These are phyloP conservation scores for Tilletia indica DNA, from an alignment of 1,284 basidiomycete genomes.

Conservation along the genomic window DNA sequence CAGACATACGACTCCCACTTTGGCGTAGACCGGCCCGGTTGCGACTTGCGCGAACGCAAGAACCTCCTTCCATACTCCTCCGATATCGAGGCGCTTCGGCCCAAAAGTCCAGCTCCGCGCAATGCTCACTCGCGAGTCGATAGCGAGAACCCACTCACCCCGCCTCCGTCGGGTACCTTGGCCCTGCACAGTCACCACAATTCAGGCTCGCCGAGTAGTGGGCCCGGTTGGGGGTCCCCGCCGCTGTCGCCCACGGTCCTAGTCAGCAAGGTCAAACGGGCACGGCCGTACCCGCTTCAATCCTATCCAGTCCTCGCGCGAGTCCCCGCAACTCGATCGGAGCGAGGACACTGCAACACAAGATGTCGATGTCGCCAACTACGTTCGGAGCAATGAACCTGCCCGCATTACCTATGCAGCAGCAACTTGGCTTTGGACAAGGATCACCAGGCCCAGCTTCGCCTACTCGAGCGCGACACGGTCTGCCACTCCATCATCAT, in stretches of 20 bases:
- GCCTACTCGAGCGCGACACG: background rate
- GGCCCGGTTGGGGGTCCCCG: background rate
- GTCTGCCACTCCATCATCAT: background rate
- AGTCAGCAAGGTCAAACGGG: background rate
- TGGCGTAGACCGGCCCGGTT: conserved; percentile 42
- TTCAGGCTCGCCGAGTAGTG: background rate
- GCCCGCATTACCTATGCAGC: background rate
- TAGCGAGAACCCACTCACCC: background rate
- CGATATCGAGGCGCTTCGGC: conserved; percentile 43
- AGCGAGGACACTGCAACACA: background rate
- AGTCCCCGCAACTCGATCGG: background rate
- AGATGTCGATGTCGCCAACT: conserved; percentile 5
- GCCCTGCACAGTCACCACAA: background rate
- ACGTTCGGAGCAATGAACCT: background rate
- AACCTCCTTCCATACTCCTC: conserved; percentile 45
- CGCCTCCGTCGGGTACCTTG: background rate
- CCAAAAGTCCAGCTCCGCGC: conserved; percentile 37
- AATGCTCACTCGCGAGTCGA: background rate
- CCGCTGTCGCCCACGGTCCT: background rate
- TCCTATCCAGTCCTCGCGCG: background rate
- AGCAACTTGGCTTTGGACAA: background rate
- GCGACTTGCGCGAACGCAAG: conserved; percentile 37
- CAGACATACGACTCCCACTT: conserved; percentile 40
- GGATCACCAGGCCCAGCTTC: background rate
- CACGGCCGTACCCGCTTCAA: too few species aligned